Evolutionary conservation across 2,329 filamentous ascomycete genomes (phyloP), one percentile per base, ranked within the genome.

Genomic region (Westerdykella aurantiaca): DNA sequence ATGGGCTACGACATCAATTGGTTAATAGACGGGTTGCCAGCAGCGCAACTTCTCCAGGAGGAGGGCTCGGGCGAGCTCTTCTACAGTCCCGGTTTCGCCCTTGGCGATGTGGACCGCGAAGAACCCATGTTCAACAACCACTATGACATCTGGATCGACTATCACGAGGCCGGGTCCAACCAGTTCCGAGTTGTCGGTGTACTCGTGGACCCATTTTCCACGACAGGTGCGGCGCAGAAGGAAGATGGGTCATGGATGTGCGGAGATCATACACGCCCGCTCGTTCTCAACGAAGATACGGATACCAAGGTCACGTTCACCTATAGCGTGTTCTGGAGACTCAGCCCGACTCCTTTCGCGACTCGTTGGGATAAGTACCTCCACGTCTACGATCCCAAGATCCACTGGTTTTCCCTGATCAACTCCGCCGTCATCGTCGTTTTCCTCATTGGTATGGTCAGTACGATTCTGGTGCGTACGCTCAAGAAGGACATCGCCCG

Each of bases 321-420:
- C 5, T 98, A 98, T 72, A 88, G 86, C 53, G 88, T 97, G 12
- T 86, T 84, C 69, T 98, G 93, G 93, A 79, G 78, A 45, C 80
- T 82, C 53, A 96, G 89, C 0, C 63, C 77, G 1, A 97, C 90
- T 1, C 87, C 86, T 1, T 98, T 95, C 84, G 93, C 93, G 22
- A 98, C 93, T 11, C 81, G 93, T 52, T 98, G 93, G 93, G 93
- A 98, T 75, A 97, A 95, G 70, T 97, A 97, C 65, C 78, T 98
- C 31, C 91, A 97, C 61, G 91, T 98, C 23, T 94, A 90, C 63
- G 90, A 97, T 67, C 90, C 93, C 41, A 94, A 93, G 74, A 97
- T 98, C 57, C 93, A 98, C 69, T 98, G 93, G 93, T 95, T 97
- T 73, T 96, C 90, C 47, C 81, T 98, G 39, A 86, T 97, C 70